A percentile compares a stretch with the other conserved stretches of the same genome.
Conservation (phyloP, 2,329 filamentous ascomycete genomes). For the Aspergillus candidus region DNA sequence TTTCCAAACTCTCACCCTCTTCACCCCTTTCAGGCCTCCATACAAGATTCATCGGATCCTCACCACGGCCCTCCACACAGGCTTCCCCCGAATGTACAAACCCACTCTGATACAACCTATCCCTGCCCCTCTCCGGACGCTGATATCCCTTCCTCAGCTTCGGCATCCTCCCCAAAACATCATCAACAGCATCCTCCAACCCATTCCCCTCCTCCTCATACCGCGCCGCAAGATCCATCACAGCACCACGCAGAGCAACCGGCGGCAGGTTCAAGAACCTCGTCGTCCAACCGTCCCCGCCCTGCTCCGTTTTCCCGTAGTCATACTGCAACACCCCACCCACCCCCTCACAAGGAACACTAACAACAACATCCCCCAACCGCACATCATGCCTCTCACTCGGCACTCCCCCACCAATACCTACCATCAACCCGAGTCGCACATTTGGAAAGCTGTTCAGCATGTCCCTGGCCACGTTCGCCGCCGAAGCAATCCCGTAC, state of each 20-base stretch:
- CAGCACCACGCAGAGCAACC: conserved; percentile 5
- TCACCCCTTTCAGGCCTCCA: neutral
- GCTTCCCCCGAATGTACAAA: neutral
- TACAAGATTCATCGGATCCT: neutral
- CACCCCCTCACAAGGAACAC: neutral
- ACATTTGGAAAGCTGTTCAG: conserved; percentile 2
- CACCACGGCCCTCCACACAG: conserved; percentile 1
- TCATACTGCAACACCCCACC: conserved; percentile 17
- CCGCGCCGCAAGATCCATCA: conserved; percentile 8
- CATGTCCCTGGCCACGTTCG: neutral
- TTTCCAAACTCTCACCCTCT: conserved; percentile 1
- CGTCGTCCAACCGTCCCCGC: conserved; percentile 10
- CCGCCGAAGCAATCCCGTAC: conserved; percentile 16
- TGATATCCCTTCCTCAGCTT: conserved; percentile 4
- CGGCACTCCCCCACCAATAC: conserved; percentile 19
- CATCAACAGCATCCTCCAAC: conserved; percentile 1
- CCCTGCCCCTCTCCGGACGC: neutral
- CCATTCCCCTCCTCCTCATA: conserved; percentile 7
- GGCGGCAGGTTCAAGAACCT: conserved; percentile 17
- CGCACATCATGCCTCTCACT: conserved; percentile 11
- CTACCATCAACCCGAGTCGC: conserved; percentile 17
- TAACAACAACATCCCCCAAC: conserved; percentile 18
- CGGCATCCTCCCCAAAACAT: neutral
- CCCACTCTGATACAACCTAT: conserved; percentile 6
- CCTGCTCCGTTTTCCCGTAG: conserved; percentile 14